Percentiles rank a stretch among this genome's conserved stretches.
These are phyloP conservation scores for Globisporangium nodosum DNA, from an alignment of 352 stramenopile genomes.

Conservation along the genomic window DNA sequence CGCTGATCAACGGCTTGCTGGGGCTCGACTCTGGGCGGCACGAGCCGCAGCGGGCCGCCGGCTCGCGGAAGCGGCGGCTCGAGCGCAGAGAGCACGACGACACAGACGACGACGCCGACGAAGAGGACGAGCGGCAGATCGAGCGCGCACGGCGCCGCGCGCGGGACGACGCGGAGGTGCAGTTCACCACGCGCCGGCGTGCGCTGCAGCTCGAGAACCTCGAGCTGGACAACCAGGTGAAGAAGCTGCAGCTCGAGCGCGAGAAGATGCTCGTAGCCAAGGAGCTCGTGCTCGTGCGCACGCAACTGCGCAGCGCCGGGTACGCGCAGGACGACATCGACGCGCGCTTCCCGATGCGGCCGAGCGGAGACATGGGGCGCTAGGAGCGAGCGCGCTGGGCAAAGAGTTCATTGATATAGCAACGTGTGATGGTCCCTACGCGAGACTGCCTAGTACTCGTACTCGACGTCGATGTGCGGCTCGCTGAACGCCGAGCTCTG, in stretches of 20 bases:
- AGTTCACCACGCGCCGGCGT: constrained; percentile 3
- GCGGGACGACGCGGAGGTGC: constrained; percentile 38
- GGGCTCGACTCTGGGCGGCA: background rate
- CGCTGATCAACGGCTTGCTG: background rate
- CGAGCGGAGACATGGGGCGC: background rate
- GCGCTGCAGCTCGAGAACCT: constrained; percentile 67
- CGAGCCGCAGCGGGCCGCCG: background rate
- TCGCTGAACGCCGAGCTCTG: constrained; percentile 35
- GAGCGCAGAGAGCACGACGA: background rate
- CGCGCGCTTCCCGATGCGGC: constrained; percentile 3
- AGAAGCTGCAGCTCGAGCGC: constrained; percentile 61
- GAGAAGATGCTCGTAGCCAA: constrained; percentile 33
- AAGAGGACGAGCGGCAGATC: constrained; percentile 3
- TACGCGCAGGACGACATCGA: constrained; percentile 4
- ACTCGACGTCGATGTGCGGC: constrained; percentile 48
- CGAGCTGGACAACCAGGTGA: constrained; percentile 66
- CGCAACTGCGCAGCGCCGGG: constrained; percentile 3
- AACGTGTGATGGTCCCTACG: too few species aligned
- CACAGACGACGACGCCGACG: background rate
- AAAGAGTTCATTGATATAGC: too few species aligned
- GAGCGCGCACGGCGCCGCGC: background rate
- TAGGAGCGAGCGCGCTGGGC: too few species aligned
- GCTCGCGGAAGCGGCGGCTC: background rate
- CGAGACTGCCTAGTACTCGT: constrained; percentile 28
- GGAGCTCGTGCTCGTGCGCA: constrained; percentile 5